phyloP scores from a whole-genome alignment of 2,329 filamentous ascomycete genomes.

The Parascedosporium putredinis region DNA sequence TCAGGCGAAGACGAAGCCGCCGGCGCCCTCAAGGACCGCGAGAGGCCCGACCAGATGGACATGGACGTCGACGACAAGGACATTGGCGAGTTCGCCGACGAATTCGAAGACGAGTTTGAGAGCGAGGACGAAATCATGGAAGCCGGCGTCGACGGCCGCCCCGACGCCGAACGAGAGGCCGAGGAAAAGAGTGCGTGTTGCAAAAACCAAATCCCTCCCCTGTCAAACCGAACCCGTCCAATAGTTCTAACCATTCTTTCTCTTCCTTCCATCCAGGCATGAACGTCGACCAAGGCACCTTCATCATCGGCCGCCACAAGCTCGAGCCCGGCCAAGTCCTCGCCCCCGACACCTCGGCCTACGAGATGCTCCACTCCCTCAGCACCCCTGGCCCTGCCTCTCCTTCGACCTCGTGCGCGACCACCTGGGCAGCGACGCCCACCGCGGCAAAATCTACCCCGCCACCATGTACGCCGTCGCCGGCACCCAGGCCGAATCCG shows the following conservation, averaged over 20 bases:
- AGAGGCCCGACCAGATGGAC: conserved; percentile 54
- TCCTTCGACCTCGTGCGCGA: conserved; percentile 91
- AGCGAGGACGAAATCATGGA: conserved; percentile 85
- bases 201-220: conserved; percentile 3
- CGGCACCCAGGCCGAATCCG: conserved; percentile 79
- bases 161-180: conserved; percentile 83
- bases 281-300: conserved; percentile 89
- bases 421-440: conserved; percentile 71
- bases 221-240: background rate
- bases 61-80: conserved; percentile 48
- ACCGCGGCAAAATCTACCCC: conserved; percentile 86
- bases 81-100: conserved; percentile 84
- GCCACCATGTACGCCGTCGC: conserved; percentile 91
- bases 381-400: conserved; percentile 91
- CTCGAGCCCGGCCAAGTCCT: conserved; percentile 84
- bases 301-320: conserved; percentile 90
- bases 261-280: conserved; percentile 48
- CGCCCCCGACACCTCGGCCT: conserved; percentile 84
- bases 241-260: background rate
- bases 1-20: conserved; percentile 37
- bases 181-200: conserved; percentile 55
- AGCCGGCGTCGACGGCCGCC: conserved; percentile 84
- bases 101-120: conserved; percentile 88
- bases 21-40: conserved; percentile 47
- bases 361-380: conserved; percentile 93